These are phyloP conservation scores for Paraconiothyrium brasiliense DNA, from an alignment of 2,329 filamentous ascomycete species.

Conservation along the genomic window DNA sequence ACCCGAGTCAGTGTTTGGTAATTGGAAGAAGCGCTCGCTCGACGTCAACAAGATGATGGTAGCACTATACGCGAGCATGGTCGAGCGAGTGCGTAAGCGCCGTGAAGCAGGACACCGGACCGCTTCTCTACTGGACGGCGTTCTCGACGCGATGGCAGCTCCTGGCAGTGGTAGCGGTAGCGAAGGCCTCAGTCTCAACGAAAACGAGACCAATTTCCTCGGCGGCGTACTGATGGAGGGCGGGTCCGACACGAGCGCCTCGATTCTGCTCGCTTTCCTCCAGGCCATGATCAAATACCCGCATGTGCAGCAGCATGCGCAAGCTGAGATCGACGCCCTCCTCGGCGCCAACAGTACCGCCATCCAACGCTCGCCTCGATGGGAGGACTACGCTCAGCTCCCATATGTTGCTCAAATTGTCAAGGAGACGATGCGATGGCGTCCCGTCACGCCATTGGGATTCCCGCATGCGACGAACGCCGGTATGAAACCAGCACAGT, in stretches of 20 bases:
- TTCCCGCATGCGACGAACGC: conserved; percentile 18
- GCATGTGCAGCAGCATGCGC: conserved; percentile 7
- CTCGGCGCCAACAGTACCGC: neutral
- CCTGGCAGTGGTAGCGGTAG: neutral
- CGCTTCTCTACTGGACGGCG: conserved; percentile 27
- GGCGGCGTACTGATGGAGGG: conserved; percentile 5
- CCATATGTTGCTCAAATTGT: conserved; percentile 34
- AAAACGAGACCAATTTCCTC: conserved; percentile 22
- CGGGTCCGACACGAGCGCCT: neutral
- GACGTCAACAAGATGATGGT: conserved; percentile 24
- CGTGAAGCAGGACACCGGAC: conserved; percentile 15
- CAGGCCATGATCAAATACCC: conserved; percentile 18
- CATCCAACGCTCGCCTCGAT: neutral
- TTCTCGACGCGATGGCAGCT: conserved; percentile 20
- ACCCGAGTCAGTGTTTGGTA: conserved; percentile 39
- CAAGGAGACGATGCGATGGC: conserved; percentile 30
- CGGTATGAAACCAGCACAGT: neutral
- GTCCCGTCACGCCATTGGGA: conserved; percentile 22
- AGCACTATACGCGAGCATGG: conserved; percentile 21
- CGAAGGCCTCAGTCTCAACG: conserved; percentile 17
- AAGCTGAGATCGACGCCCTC: neutral
- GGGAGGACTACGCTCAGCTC: conserved; percentile 24
- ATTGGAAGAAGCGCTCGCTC: conserved; percentile 25
- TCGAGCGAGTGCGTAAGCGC: conserved; percentile 24
- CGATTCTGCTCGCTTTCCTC: conserved; percentile 11